phyloP scores from a whole-genome alignment of 176 grass and related monocot genomes.

The Carex kokanica region DNA sequence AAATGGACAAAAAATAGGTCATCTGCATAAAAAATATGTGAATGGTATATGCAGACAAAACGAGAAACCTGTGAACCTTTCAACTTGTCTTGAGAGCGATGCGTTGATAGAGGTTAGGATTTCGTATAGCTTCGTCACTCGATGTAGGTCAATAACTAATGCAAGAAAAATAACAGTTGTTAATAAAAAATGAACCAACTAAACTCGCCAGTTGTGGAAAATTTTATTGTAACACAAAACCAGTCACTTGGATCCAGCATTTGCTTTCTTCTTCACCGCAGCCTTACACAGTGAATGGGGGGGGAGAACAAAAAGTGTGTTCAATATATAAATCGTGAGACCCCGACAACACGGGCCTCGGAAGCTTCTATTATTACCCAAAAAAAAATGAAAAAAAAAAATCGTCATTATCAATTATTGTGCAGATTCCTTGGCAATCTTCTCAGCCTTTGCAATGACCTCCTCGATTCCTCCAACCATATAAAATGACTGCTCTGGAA shows the following conservation, averaged over 20 bases:
- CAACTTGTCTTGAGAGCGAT: no score
- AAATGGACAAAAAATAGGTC: no score
- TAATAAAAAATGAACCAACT: not conserved
- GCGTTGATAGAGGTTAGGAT: no score
- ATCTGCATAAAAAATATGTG: no score
- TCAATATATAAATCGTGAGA: conserved; percentile 28
- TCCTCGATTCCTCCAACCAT: conserved; percentile 96
- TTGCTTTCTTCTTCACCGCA: conserved; percentile 1
- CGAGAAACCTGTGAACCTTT: no score
- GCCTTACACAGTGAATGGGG: not conserved
- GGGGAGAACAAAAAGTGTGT: not conserved
- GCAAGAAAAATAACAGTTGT: not conserved
- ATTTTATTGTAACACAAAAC: not conserved
- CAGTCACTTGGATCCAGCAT: conserved; percentile 12
- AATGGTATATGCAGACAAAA: no score
- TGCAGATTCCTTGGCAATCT: conserved; percentile 84
- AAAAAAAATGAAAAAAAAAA: not conserved
- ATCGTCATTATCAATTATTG: conserved; percentile 32
- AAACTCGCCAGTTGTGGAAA: not conserved
- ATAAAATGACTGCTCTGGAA: conserved; percentile 87
- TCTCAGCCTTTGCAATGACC: conserved; percentile 88
- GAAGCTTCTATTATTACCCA: conserved; percentile 30
- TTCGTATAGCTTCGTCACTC: not conserved
- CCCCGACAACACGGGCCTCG: not conserved
- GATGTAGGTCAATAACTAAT: not conserved